Evolutionary conservation across 345 rosid species (phyloP), one percentile per base, ranked within the genome.

Genomic region (Salix caprea): DNA sequence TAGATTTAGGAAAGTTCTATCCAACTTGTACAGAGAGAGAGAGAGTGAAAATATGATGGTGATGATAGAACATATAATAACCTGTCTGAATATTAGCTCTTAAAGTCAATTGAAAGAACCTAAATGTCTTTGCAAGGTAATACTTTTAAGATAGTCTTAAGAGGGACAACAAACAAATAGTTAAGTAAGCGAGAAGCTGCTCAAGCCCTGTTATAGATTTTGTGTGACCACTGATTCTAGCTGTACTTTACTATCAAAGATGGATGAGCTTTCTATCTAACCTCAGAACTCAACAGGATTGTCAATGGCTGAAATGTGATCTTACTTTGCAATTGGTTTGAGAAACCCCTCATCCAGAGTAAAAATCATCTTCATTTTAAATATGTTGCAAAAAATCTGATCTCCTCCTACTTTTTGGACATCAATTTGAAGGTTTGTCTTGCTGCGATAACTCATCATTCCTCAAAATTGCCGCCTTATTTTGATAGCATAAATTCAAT

Each of bases 1-100:
- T 36, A 30, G 54, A 60, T 77, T 77, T 7, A 18, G 62, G 44
- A 68, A 37, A 66, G 62, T 79, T 65, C 52, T 46, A 46, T 14
- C 18, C 52, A 46, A 13, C 18, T 12, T 46, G 16, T 2, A 46
- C 18, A 14, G 16, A 14, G 5, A 46, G 1, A 4, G 1, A 46
- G 0, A 3, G 2, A 13, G 15, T 3, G 44, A 9, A 2, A 9
- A 9, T 12, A 46, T 46, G 50, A 46, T 14, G 50, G 18, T 46
- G 50, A 46, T 46, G 4, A 14, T 46, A 46, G 14, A 46, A 14
- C 14, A 46, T 12, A 46, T 15, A 14, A 46, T 14, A 46, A 46
- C 52, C 18, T 46, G 52, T 46, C 42, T 34, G 34, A 44, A 13
- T 67, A 34, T 36, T 61, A 52, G 21, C 56, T 39, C 56, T 30